phyloP scores from a whole-genome alignment of 495 filamentous ascomycete genomes.

The Xylaria scruposa region DNA sequence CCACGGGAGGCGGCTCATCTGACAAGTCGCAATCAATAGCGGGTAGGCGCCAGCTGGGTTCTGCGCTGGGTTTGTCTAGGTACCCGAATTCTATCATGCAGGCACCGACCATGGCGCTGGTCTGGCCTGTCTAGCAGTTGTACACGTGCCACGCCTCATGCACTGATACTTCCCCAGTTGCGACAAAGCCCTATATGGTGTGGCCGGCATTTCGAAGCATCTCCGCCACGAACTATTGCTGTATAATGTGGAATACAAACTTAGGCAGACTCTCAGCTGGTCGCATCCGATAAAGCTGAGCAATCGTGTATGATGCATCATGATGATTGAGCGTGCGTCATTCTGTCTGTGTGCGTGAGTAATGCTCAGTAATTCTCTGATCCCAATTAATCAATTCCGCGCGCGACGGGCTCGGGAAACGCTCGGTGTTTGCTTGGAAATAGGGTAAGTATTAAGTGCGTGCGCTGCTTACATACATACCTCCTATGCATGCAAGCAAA shows the following conservation, averaged over 20 bases:
- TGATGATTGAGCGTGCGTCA: background rate
- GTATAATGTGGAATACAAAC: background rate
- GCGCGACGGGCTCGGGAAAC: background rate
- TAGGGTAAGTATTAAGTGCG: background rate
- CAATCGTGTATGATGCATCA: slow-evolving; percentile 8
- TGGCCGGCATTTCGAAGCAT: background rate
- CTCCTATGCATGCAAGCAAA: background rate
- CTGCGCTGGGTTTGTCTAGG: background rate
- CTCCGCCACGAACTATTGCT: background rate
- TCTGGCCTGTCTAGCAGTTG: slow-evolving; percentile 9
- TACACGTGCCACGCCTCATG: background rate
- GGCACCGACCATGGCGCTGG: slow-evolving; percentile 10
- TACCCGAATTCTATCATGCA: slow-evolving; percentile 3
- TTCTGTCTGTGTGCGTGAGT: background rate
- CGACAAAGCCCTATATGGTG: background rate
- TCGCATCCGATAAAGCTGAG: slow-evolving; percentile 7
- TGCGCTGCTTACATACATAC: slow-evolving; percentile 1
- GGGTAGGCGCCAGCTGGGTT: background rate
- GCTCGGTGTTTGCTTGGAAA: slow-evolving; percentile 20
- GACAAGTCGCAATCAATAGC: slow-evolving; percentile 15
- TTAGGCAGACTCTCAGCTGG: background rate
- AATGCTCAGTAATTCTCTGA: slow-evolving; percentile 8
- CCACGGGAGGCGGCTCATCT: slow-evolving; percentile 18
- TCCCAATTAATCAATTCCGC: background rate
- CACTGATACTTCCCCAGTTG: background rate